Conservation (phyloP, 2,329 filamentous ascomycete genomes). For the Fusarium papillatum region DNA sequence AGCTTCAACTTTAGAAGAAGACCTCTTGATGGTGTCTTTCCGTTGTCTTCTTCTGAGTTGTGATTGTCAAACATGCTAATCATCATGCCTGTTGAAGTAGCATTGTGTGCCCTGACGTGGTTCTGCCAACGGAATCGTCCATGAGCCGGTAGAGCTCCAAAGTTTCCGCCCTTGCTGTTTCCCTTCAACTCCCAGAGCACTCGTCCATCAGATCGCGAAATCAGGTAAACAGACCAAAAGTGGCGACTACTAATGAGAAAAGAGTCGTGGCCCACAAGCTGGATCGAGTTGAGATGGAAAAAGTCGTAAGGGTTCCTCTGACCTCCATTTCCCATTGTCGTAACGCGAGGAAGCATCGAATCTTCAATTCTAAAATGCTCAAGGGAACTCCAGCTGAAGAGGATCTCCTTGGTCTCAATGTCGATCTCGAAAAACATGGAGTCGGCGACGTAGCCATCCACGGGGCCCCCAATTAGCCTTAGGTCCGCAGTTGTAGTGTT, state of each 20-base stretch:
- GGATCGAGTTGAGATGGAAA: constrained; percentile 45
- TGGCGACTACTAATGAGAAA: constrained; percentile 41
- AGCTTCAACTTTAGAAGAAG: constrained; percentile 29
- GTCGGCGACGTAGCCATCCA: constrained; percentile 42
- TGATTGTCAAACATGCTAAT: constrained; percentile 54
- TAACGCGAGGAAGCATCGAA: constrained; percentile 24
- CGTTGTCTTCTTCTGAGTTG: constrained; percentile 37
- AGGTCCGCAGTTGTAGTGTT: constrained; percentile 40
- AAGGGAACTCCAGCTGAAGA: constrained; percentile 57
- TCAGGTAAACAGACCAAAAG: constrained; percentile 38
- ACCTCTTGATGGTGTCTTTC: constrained; percentile 14
- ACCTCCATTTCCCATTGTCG: constrained; percentile 26
- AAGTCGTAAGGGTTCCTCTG: constrained; percentile 33
- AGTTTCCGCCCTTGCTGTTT: constrained; percentile 38
- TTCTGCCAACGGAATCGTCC: constrained; percentile 53
- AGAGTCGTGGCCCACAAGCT: constrained; percentile 34
- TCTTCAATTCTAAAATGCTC: constrained; percentile 44
- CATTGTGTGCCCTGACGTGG: constrained; percentile 46
- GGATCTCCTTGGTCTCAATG: constrained; percentile 51
- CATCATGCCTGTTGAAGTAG: constrained; percentile 32
- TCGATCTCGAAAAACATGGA: constrained; percentile 58
- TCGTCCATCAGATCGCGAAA: constrained; percentile 37
- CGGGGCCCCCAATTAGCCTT: constrained; percentile 26
- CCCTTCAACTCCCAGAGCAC: constrained; percentile 44
- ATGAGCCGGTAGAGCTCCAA: constrained; percentile 39